Conservation (phyloP, 2,329 filamentous ascomycete genomes). For the Penicillium sp. region DNA sequence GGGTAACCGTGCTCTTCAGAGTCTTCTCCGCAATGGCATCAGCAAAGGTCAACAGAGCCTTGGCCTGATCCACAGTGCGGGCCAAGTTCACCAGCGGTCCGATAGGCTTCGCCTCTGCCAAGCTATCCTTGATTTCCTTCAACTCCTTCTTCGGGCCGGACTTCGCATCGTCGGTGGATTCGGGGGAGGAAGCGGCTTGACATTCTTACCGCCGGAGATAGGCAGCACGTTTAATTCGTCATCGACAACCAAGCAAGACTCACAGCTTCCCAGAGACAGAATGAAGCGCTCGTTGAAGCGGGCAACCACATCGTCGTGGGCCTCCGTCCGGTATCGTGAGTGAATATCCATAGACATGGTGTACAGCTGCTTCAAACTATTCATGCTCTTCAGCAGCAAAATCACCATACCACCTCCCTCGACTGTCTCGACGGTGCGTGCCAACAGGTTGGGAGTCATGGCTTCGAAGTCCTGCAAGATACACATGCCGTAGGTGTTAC, state of each 20-base stretch:
- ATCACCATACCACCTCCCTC: conserved; percentile 92
- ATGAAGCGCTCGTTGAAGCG: conserved; percentile 98
- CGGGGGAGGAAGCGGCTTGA: conserved; percentile 77
- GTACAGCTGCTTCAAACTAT: conserved; percentile 93
- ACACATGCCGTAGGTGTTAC: conserved; percentile 98
- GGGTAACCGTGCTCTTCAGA: conserved; percentile 82
- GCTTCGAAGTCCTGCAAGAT: conserved; percentile 98
- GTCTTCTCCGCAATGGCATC: conserved; percentile 97
- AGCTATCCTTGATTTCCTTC: conserved; percentile 79
- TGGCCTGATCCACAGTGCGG: conserved; percentile 91
- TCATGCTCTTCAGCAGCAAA: conserved; percentile 92
- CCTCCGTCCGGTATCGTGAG: conserved; percentile 92
- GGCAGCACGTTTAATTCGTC: conserved; percentile 97
- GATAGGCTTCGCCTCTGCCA: conserved; percentile 81
- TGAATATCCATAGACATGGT: conserved; percentile 97
- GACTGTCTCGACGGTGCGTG: conserved; percentile 93
- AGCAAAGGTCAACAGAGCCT: conserved; percentile 93
- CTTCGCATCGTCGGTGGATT: conserved; percentile 70
- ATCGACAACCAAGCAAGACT: conserved; percentile 91
- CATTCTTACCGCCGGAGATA: conserved; percentile 90
- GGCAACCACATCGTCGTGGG: conserved; percentile 89
- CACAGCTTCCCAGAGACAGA: conserved; percentile 89
- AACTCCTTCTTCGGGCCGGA: conserved; percentile 71
- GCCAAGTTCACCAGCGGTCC: conserved; percentile 81
- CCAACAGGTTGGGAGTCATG: conserved; percentile 92